Base-by-base conservation (phyloP, 225 moss, liverwort and hornwort genomes). In the Rhytidiadelphus loreus region DNA sequence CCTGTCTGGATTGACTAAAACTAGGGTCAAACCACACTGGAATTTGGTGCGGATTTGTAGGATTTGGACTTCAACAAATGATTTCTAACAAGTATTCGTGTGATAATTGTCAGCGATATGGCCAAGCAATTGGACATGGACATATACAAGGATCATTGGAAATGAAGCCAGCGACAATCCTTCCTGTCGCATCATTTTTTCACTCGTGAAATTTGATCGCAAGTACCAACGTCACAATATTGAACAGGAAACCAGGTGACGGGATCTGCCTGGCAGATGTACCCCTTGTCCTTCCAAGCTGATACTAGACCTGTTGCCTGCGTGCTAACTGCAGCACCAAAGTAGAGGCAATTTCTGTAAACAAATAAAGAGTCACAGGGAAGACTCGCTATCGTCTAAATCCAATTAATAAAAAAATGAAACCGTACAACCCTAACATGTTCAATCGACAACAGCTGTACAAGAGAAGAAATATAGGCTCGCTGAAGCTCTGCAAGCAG, bases 371-470 rank as follows among this genome's bases (percentile, higher is more conserved):
- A 87, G 85, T 62, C 80, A 75, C 55, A 84, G 60, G 78, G 72
- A 73, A 86, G 79, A 79, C 84, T 81, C 46, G 30, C 62, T 58
- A 75, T 81, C 7, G 7, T 85, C 79, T 83, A 70, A 28, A 92
- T 86, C 53, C 60, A 74, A 46, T 83, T 80, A 65, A 43, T 83
- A 65, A 84, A 84, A 87, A 84, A 59, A 46, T 77, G 48, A 87
- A 87, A 87, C 53, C 37, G 62, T 77, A 89, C 70, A 89, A 78
- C 73, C 60, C 83, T 79, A 79, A 60, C 83, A 80, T 76, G 37
- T 72, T 82, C 73, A 64, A 77, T 82, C 85, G 70, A 66, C 87
- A 72, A 72, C 39, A 80, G 74, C 85, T 92, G 80, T 91, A 86
- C 89, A 83, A 79, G 60, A 68, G 66, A 91, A 85, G 53, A 79